Percentiles rank a stretch among this genome's conserved stretches.
Conservation (phyloP, 1,139 yeast genomes). For the Magnusiomyces paraingens region DNA sequence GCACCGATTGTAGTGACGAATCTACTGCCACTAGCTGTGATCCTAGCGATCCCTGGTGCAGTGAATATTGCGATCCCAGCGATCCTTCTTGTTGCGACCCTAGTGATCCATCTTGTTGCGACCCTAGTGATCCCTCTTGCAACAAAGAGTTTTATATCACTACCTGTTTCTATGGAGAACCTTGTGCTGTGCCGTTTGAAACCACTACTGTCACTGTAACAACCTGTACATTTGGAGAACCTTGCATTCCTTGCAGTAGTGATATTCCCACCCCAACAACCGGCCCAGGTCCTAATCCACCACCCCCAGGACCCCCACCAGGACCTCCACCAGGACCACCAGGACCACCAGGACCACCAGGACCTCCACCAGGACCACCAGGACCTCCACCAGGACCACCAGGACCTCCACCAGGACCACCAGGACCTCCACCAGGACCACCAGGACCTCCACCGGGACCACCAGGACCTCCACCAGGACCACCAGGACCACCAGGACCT, state of each 20-base stretch:
- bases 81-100: no score
- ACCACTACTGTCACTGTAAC: constrained; percentile 5
- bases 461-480: neutral
- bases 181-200: constrained; percentile 7
- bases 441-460: neutral
- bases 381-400: neutral
- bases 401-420: neutral
- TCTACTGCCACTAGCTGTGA: neutral
- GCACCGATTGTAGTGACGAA: neutral
- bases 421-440: neutral
- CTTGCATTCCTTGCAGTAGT: constrained; percentile 4
- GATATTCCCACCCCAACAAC: neutral
- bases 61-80: no score
- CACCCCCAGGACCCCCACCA: neutral
- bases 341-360: neutral
- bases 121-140: neutral
- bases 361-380: neutral
- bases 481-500: neutral
- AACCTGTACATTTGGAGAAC: neutral
- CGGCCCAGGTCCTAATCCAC: neutral
- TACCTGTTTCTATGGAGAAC: constrained; percentile 1
- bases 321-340: neutral
- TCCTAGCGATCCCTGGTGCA: no score
- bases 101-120: no score
- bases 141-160: neutral